A percentile compares a stretch with the other conserved stretches of the same genome.
Evolutionary conservation across 805 yeast genomes (phyloP).

Genomic region (Saccharomycopsis amapae): DNA sequence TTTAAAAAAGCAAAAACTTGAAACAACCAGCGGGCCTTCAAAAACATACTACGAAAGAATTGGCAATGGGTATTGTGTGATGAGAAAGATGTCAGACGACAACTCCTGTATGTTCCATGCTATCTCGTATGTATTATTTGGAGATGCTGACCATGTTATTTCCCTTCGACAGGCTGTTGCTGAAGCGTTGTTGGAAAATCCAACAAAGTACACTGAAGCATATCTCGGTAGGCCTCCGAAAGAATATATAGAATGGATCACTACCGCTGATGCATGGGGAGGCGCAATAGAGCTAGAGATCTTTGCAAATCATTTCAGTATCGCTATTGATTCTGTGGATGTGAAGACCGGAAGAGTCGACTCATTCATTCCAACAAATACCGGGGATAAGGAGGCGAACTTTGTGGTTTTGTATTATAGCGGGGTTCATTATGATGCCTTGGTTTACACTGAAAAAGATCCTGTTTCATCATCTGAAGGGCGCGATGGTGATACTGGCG

Average conservation of each 20-base stretch:
- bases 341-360: conserved; percentile 55
- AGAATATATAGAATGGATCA: conserved; percentile 57
- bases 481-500: conserved; percentile 30
- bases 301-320: conserved; percentile 42
- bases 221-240: conserved; percentile 45
- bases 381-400: conserved; percentile 12
- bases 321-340: conserved; percentile 55
- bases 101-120: conserved; percentile 73
- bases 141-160: conserved; percentile 36
- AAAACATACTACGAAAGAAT: background rate
- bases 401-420: conserved; percentile 54
- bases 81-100: conserved; percentile 65
- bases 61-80: conserved; percentile 1
- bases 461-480: background rate
- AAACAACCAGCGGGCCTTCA: background rate
- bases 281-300: conserved; percentile 75
- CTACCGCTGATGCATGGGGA: conserved; percentile 61
- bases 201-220: conserved; percentile 44
- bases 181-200: conserved; percentile 35
- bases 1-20: background rate
- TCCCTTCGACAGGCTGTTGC: conserved; percentile 50
- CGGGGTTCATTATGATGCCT: conserved; percentile 70
- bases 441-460: conserved; percentile 33
- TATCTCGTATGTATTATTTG: conserved; percentile 44
- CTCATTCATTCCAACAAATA: conserved; percentile 40